These are phyloP conservation scores for Coemansia sp. DNA, from an alignment of 192 early-diverging fungal genomes.

Conservation along the genomic window DNA sequence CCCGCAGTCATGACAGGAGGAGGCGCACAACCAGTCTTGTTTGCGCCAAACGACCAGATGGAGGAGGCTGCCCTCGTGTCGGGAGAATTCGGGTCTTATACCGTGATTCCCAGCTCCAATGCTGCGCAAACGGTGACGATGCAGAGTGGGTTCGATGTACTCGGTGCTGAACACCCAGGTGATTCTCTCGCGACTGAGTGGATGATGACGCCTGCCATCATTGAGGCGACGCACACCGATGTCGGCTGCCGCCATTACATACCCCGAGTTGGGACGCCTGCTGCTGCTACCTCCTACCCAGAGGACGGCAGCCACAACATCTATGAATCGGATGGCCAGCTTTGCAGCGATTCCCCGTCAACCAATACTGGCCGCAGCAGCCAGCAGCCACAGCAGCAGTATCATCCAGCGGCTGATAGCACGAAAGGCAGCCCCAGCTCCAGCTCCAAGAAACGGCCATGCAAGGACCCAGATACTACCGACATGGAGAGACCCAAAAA, in stretches of 20 bases:
- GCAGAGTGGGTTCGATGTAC: background rate
- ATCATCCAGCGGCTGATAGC: background rate
- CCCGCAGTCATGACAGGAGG: background rate
- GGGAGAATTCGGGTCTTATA: background rate
- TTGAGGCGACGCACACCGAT: background rate
- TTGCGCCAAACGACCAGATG: background rate
- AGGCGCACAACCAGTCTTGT: background rate
- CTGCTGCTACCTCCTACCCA: background rate
- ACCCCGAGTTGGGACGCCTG: no score
- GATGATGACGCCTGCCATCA: background rate
- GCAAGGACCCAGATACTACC: background rate
- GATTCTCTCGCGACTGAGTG: background rate
- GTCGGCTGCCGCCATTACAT: no score
- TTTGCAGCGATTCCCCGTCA: constrained; percentile 1
- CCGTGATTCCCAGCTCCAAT: background rate
- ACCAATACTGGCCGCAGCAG: constrained; percentile 3
- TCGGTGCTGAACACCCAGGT: background rate
- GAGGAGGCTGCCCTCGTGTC: background rate
- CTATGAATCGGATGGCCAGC: background rate
- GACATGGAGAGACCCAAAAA: constrained; percentile 21
- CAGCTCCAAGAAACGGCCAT: constrained; percentile 5
- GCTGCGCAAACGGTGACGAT: no score
- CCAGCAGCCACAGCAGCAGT: constrained; percentile 1
- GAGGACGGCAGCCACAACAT: background rate
- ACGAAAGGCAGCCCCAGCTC: background rate